Percentiles rank a stretch among this genome's conserved stretches.
phyloP scores from a whole-genome alignment of 129 eudicot species.

The Escallonia rubra region DNA sequence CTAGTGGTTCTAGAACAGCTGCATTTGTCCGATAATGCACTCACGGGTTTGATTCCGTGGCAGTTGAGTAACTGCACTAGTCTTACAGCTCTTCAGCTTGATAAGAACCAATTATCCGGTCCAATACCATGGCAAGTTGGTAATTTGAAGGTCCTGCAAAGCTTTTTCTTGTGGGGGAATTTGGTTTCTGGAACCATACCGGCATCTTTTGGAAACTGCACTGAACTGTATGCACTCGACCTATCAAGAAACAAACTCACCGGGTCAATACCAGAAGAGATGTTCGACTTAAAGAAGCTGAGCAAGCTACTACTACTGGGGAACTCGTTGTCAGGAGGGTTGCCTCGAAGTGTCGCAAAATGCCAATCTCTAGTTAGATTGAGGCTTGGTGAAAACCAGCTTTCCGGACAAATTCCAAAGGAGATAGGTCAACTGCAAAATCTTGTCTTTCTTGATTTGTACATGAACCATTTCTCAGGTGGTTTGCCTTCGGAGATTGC shows the following conservation, averaged over 20 bases:
- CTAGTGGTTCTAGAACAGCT: constrained; percentile 72
- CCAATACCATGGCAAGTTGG: constrained; percentile 73
- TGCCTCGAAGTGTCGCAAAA: constrained; percentile 53
- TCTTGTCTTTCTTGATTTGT: constrained; percentile 93
- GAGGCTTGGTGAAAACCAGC: constrained; percentile 88
- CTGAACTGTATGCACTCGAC: constrained; percentile 79
- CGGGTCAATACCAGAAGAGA: constrained; percentile 79
- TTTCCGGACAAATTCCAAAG: constrained; percentile 79
- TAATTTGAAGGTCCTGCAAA: constrained; percentile 70
- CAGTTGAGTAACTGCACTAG: constrained; percentile 83
- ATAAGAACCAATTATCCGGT: constrained; percentile 80
- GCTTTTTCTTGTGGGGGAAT: constrained; percentile 89
- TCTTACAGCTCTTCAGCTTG: constrained; percentile 80
- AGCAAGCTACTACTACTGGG: constrained; percentile 79
- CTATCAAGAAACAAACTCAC: constrained; percentile 81
- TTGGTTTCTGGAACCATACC: constrained; percentile 80
- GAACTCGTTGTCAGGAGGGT: constrained; percentile 63
- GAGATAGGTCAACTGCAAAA: constrained; percentile 86
- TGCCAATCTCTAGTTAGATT: constrained; percentile 84
- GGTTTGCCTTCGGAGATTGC: constrained; percentile 65
- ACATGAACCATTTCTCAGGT: constrained; percentile 79
- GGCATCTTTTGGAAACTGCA: constrained; percentile 68
- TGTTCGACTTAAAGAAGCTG: constrained; percentile 63
- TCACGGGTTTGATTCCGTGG: constrained; percentile 64
- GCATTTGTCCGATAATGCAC: constrained; percentile 79